phyloP scores from a whole-genome alignment of 768 basidiomycete species.

The Trichaptum fuscoviolaceum region DNA sequence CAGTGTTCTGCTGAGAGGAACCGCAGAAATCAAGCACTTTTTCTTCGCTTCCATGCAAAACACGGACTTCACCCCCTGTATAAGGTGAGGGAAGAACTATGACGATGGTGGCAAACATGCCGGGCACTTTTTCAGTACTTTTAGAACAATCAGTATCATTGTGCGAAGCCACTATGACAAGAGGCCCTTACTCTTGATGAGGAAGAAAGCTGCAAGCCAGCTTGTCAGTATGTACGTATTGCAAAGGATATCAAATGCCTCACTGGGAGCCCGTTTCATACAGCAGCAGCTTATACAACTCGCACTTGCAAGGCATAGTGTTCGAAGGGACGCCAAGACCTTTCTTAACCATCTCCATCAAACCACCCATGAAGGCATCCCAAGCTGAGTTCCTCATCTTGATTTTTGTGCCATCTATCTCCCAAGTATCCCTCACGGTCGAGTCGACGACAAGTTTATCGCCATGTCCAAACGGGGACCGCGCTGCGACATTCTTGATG shows the following conservation, averaged over 20 bases:
- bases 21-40: constrained; percentile 32
- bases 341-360: constrained; percentile 26
- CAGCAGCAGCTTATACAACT: constrained; percentile 43
- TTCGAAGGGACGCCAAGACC: constrained; percentile 31
- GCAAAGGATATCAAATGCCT: constrained; percentile 15
- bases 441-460: constrained; percentile 38
- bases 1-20: constrained; percentile 26
- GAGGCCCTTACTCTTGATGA: constrained; percentile 38
- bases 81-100: constrained; percentile 42
- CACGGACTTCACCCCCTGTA: constrained; percentile 40
- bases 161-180: not conserved
- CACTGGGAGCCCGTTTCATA: constrained; percentile 48
- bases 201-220: constrained; percentile 29
- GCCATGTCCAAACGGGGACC: constrained; percentile 43
- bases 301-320: constrained; percentile 26
- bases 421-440: constrained; percentile 45
- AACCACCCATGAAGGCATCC: constrained; percentile 27
- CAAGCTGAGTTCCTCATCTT: constrained; percentile 38
- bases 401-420: constrained; percentile 37
- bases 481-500: constrained; percentile 29
- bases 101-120: constrained; percentile 49
- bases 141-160: not conserved
- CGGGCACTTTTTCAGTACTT: constrained; percentile 41
- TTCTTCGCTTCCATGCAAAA: constrained; percentile 31
- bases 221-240: not conserved